A percentile compares a stretch with the other conserved stretches of the same genome.
Evolutionary conservation across 1,284 basidiomycete species (phyloP).

Genomic region (Porodaedalea pini): DNA sequence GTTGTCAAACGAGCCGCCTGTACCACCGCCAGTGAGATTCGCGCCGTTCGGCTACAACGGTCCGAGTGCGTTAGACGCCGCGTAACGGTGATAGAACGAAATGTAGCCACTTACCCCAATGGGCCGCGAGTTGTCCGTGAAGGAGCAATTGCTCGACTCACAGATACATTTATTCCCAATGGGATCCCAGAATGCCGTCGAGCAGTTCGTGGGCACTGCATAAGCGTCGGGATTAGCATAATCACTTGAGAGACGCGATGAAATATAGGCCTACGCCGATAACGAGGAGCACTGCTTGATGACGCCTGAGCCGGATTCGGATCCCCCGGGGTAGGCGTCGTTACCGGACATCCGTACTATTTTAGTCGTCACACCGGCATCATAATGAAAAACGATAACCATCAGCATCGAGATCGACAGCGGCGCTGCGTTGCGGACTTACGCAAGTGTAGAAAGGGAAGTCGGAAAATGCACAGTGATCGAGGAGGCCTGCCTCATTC

Average conservation of each 20-base stretch:
- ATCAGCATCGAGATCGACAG: not conserved
- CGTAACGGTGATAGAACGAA: not conserved
- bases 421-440: slow-evolving; percentile 28
- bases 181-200: slow-evolving; percentile 78
- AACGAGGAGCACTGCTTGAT: slow-evolving; percentile 42
- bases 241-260: not conserved
- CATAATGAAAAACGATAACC: not conserved
- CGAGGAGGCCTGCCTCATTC: slow-evolving; percentile 58
- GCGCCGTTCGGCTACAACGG: slow-evolving; percentile 59
- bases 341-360: slow-evolving; percentile 71
- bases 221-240: slow-evolving; percentile 2
- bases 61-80: not conserved
- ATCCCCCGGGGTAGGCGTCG: slow-evolving; percentile 49
- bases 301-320: slow-evolving; percentile 59
- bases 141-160: slow-evolving; percentile 50
- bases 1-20: slow-evolving; percentile 32
- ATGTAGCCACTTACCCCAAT: slow-evolving; percentile 53
- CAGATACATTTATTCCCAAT: slow-evolving; percentile 64
- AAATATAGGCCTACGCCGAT: slow-evolving; percentile 44
- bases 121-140: slow-evolving; percentile 59
- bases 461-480: slow-evolving; percentile 62
- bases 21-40: slow-evolving; percentile 62
- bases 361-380: not conserved
- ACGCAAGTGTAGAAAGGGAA: slow-evolving; percentile 79
- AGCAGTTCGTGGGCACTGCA: slow-evolving; percentile 68